Evolutionary conservation across 2,329 filamentous ascomycete genomes (phyloP).

Genomic region (Aspergillus caelatus): DNA sequence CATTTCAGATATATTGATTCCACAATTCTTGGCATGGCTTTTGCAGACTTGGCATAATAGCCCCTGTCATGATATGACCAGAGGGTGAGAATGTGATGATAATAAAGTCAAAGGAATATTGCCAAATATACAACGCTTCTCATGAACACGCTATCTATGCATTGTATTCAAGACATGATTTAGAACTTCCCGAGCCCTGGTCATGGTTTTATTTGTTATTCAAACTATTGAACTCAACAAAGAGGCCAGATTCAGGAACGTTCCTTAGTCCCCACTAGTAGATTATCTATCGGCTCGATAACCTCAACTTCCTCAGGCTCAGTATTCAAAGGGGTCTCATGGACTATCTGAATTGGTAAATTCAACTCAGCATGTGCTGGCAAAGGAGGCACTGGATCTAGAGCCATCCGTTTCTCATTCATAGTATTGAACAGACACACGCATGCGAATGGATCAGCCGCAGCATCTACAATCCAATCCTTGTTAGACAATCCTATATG

Average conservation of each 20-base stretch:
- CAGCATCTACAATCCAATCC: constrained; percentile 62
- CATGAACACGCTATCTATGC: neutral
- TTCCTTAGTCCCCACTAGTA: neutral
- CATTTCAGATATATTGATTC: neutral
- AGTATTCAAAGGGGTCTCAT: constrained; percentile 4
- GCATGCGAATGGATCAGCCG: constrained; percentile 80
- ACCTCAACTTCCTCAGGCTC: constrained; percentile 18
- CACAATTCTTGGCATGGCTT: neutral
- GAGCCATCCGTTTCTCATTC: constrained; percentile 66
- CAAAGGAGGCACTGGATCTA: constrained; percentile 71
- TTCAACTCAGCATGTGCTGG: constrained; percentile 71
- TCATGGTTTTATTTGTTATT: neutral
- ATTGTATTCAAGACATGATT: neutral
- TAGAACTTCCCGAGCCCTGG: neutral
- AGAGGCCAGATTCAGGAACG: constrained; percentile 5
- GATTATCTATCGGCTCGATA: constrained; percentile 9
- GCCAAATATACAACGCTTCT: neutral
- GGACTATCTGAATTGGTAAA: constrained; percentile 55
- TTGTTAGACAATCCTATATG: constrained; percentile 23
- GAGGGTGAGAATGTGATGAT: neutral
- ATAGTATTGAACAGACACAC: constrained; percentile 72
- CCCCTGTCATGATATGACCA: neutral
- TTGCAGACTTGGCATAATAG: neutral
- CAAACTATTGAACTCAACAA: neutral
- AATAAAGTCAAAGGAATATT: neutral